Conservation (phyloP, 2,329 filamentous ascomycete genomes). For the Ceratocystis variospora region DNA sequence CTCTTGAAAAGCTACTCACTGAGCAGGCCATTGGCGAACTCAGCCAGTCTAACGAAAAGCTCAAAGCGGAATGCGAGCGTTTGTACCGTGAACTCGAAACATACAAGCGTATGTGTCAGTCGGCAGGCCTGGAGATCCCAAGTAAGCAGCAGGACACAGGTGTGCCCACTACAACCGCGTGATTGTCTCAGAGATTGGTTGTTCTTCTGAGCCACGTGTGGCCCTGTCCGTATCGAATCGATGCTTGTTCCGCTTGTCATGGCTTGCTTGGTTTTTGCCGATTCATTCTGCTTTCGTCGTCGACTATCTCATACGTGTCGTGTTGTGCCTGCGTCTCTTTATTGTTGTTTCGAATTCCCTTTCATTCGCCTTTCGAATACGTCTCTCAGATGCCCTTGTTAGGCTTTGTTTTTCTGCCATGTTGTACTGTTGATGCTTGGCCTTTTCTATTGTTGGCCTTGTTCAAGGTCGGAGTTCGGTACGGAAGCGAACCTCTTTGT, state of each 20-base stretch:
- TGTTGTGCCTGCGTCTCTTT: not conserved
- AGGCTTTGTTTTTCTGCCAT: not conserved
- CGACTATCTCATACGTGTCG: not conserved
- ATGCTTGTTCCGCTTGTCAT: too few species aligned
- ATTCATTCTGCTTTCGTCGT: not conserved
- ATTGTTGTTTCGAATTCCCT: not conserved
- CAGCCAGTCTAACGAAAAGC: conserved; percentile 72
- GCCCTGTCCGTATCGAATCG: not conserved
- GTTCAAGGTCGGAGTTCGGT: not conserved
- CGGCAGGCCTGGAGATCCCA: conserved; percentile 37
- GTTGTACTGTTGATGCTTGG: not conserved
- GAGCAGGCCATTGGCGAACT: conserved; percentile 84
- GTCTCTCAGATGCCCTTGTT: not conserved
- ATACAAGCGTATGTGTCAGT: conserved; percentile 59
- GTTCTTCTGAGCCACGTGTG: not conserved
- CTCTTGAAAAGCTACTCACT: conserved; percentile 74
- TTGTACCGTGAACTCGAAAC: conserved; percentile 65
- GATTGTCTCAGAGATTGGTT: not conserved
- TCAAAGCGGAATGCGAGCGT: conserved; percentile 66
- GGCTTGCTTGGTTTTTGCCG: not conserved
- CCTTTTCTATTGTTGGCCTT: not conserved
- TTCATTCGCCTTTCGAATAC: not conserved
- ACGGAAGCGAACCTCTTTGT: not conserved
- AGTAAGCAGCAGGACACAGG: conserved; percentile 15
- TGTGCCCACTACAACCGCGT: conserved; percentile 9